Percentiles rank a stretch among this genome's conserved stretches.
phyloP scores from a whole-genome alignment of 805 yeast genomes.

The Pichia nakasei region DNA sequence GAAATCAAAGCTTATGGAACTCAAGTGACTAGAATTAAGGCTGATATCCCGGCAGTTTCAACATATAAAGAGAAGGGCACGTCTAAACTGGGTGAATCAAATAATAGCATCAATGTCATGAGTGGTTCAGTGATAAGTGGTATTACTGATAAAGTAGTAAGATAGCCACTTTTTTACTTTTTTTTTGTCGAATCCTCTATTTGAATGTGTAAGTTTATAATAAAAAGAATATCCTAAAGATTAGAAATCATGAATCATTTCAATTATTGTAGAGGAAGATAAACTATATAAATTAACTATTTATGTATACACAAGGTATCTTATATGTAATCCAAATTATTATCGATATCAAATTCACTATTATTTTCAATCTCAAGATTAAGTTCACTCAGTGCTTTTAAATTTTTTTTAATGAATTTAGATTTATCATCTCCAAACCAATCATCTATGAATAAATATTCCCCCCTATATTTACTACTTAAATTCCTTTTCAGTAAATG shows the following conservation, averaged over 20 bases:
- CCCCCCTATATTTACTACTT: neutral
- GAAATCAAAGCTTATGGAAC: conserved; percentile 96
- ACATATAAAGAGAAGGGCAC: conserved; percentile 96
- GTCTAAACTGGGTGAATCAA: conserved; percentile 47
- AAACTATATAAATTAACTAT: too few species aligned
- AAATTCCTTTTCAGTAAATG: neutral
- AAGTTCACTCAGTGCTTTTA: conserved; percentile 1
- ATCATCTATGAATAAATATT: conserved; percentile 11
- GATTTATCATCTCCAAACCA: conserved; percentile 16
- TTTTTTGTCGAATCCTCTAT: too few species aligned
- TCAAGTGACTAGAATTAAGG: conserved; percentile 79
- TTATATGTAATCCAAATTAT: neutral
- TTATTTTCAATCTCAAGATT: neutral
- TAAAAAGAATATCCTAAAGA: too few species aligned
- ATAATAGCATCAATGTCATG: conserved; percentile 29
- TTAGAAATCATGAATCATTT: too few species aligned
- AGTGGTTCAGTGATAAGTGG: conserved; percentile 42
- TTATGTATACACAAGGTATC: too few species aligned
- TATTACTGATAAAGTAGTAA: conserved; percentile 11
- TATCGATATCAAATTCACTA: neutral
- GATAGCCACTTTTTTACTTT: neutral
- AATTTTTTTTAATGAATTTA: conserved; percentile 6
- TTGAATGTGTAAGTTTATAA: too few species aligned
- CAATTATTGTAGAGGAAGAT: too few species aligned
- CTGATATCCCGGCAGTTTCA: conserved; percentile 95